Percentiles rank a stretch among this genome's conserved stretches.
These are phyloP conservation scores for Candida schatavii DNA, from an alignment of 805 yeast species.

Conservation along the genomic window DNA sequence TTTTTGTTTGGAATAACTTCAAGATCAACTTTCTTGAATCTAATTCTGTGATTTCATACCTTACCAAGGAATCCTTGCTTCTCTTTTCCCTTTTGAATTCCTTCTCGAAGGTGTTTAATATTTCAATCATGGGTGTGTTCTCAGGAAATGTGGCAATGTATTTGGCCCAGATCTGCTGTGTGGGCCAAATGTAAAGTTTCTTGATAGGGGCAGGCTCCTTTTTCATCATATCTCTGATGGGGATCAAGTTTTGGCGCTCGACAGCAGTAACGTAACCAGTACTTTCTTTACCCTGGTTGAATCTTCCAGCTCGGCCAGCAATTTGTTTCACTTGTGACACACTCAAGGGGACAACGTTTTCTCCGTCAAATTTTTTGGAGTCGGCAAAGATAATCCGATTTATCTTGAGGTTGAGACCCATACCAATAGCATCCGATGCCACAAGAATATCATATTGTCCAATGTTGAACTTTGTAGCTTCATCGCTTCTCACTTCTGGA, in stretches of 20 bases:
- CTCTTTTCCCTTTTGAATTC: slow-evolving; percentile 22
- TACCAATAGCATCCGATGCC: slow-evolving; percentile 96
- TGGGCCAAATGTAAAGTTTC: slow-evolving; percentile 79
- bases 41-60: slow-evolving; percentile 37
- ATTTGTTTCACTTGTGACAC: slow-evolving; percentile 81
- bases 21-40: slow-evolving; percentile 39
- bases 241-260: slow-evolving; percentile 38
- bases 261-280: slow-evolving; percentile 56
- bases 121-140: slow-evolving; percentile 41
- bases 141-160: slow-evolving; percentile 62
- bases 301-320: slow-evolving; percentile 96
- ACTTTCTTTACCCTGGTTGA: slow-evolving; percentile 32
- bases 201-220: slow-evolving; percentile 50
- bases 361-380: slow-evolving; percentile 69
- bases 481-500: slow-evolving; percentile 86
- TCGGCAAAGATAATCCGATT: slow-evolving; percentile 75
- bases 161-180: slow-evolving; percentile 63
- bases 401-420: slow-evolving; percentile 90
- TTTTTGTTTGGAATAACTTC: slow-evolving; percentile 38
- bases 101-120: slow-evolving; percentile 48
- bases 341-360: slow-evolving; percentile 42
- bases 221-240: slow-evolving; percentile 46
- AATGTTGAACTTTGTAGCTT: slow-evolving; percentile 75
- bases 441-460: slow-evolving; percentile 80
- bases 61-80: not conserved